These are phyloP conservation scores for Russula virescens DNA, from an alignment of 768 basidiomycete genomes.

Conservation along the genomic window DNA sequence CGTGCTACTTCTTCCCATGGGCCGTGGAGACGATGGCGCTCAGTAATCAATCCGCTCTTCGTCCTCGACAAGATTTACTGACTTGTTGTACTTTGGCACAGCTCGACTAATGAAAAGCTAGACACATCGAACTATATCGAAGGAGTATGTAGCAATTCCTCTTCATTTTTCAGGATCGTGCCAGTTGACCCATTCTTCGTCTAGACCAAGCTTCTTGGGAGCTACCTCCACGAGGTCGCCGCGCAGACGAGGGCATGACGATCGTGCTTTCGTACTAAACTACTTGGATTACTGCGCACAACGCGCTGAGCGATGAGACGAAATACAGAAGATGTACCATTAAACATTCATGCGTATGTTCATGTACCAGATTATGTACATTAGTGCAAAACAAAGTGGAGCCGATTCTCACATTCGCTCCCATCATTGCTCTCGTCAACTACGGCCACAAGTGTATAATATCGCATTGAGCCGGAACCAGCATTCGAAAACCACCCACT, in stretches of 20 bases:
- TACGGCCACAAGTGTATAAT: not conserved
- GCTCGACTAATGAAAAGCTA: constrained; percentile 93
- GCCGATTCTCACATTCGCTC: not conserved
- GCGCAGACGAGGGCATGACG: constrained; percentile 4
- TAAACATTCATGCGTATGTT: too few relatives aligned
- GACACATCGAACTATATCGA: constrained; percentile 86
- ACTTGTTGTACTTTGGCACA: constrained; percentile 27
- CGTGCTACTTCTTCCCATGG: constrained; percentile 87
- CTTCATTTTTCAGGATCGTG: not conserved
- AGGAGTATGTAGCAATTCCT: constrained; percentile 46
- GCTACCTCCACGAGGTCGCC: constrained; percentile 11
- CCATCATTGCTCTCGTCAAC: too few relatives aligned
- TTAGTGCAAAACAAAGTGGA: not conserved
- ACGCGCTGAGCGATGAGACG: not conserved
- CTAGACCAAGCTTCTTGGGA: constrained; percentile 18
- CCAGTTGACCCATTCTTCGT: not conserved
- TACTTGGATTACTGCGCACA: not conserved
- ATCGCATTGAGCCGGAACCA: not conserved
- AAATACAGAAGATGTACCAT: not conserved
- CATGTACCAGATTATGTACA: not conserved
- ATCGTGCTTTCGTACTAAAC: not conserved
- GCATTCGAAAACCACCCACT: too few relatives aligned
- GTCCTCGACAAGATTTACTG: not conserved
- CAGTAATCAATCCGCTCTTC: constrained; percentile 50
- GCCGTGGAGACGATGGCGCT: constrained; percentile 90